Percentiles rank a stretch among this genome's conserved stretches.
These are phyloP conservation scores for Penicillium manginii DNA, from an alignment of 495 filamentous ascomycete genomes.

Conservation along the genomic window DNA sequence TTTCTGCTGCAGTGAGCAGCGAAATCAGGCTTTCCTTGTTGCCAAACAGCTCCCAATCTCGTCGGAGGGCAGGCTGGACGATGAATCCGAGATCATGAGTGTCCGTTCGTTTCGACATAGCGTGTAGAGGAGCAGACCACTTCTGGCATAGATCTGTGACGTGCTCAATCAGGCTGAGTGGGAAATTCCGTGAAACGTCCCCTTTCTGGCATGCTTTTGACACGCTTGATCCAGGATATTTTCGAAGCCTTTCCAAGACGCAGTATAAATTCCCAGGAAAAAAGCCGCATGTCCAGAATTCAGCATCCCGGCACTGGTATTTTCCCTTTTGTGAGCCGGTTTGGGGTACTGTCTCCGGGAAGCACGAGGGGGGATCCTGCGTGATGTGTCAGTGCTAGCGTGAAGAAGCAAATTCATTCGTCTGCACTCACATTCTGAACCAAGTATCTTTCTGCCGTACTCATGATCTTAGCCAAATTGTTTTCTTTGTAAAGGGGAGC, in stretches of 20 bases:
- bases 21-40: conserved; percentile 23
- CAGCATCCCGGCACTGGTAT: conserved; percentile 34
- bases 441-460: not conserved
- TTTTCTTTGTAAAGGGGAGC: not conserved
- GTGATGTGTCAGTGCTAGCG: no score
- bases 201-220: not conserved
- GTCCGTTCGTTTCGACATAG: conserved; percentile 30
- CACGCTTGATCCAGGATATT: conserved; percentile 3
- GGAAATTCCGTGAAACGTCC: no score
- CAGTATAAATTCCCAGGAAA: conserved; percentile 35
- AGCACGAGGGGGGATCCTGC: not conserved
- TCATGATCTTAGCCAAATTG: not conserved
- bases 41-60: conserved; percentile 38
- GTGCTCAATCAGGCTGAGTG: no score
- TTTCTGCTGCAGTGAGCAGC: conserved; percentile 35
- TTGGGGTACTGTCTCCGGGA: conserved; percentile 15
- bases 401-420: no score
- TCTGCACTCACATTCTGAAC: no score
- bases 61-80: conserved; percentile 27
- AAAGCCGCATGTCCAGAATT: conserved; percentile 52
- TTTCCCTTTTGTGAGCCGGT: conserved; percentile 17
- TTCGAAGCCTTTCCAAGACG: conserved; percentile 4
- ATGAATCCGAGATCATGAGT: conserved; percentile 54
- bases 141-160: no score
- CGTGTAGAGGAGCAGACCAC: conserved; percentile 22